Conservation (phyloP, 225 moss, liverwort and hornwort species). For the Bryoerythrophyllum caledonicum region DNA sequence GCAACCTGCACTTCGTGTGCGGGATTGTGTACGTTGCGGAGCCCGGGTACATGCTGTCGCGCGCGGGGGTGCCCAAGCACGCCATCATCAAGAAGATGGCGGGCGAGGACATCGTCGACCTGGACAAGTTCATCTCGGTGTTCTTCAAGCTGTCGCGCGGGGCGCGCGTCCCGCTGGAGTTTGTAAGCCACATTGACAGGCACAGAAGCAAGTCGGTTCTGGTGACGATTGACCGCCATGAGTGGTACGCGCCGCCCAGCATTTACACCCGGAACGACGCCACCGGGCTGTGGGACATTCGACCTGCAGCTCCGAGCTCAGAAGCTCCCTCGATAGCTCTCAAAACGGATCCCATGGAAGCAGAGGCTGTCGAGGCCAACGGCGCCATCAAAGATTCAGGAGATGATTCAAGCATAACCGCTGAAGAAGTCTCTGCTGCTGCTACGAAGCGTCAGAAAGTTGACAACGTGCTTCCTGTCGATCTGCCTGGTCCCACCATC, state of each 20-base stretch:
- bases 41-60: conserved; percentile 86
- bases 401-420: no score
- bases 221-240: conserved; percentile 85
- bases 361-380: conserved; percentile 10
- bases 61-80: conserved; percentile 86
- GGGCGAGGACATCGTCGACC: conserved; percentile 67
- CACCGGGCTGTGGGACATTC: conserved; percentile 78
- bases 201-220: conserved; percentile 89
- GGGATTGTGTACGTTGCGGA: conserved; percentile 65
- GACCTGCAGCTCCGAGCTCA: conserved; percentile 30
- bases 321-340: conserved; percentile 11
- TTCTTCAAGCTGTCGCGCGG: conserved; percentile 65
- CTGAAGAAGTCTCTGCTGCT: conserved; percentile 25
- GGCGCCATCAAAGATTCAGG: background rate
- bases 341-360: conserved; percentile 3
- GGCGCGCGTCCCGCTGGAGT: conserved; percentile 79
- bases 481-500: conserved; percentile 26
- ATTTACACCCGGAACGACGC: conserved; percentile 81
- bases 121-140: conserved; percentile 65
- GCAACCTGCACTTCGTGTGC: conserved; percentile 46
- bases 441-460: conserved; percentile 48
- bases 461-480: background rate
- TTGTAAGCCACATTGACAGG: conserved; percentile 68
- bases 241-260: conserved; percentile 83
- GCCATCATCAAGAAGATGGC: conserved; percentile 92